Evolutionary conservation across 495 filamentous ascomycete species (phyloP).

Genomic region (Podospora tetraspora): DNA sequence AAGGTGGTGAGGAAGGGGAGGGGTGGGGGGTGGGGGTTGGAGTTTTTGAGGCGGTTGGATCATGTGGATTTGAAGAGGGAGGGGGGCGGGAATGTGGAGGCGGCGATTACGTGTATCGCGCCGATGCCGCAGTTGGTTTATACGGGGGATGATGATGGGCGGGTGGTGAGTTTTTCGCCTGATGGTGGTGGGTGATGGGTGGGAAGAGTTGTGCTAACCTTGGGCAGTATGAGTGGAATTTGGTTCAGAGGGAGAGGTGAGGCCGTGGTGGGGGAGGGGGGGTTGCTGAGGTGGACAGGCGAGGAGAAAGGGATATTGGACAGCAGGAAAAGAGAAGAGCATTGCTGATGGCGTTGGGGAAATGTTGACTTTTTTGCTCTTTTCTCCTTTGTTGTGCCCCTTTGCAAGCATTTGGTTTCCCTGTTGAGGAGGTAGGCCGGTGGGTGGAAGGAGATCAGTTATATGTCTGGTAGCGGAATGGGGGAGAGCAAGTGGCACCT

Average conservation of each 20-base stretch:
- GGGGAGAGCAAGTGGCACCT: not conserved
- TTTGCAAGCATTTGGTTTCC: not conserved
- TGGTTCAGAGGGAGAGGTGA: slow-evolving; percentile 61
- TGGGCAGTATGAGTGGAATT: slow-evolving; percentile 81
- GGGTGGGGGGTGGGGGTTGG: slow-evolving; percentile 45
- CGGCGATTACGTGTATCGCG: slow-evolving; percentile 81
- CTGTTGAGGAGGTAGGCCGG: not conserved
- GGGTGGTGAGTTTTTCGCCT: slow-evolving; percentile 52
- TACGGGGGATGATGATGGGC: slow-evolving; percentile 85
- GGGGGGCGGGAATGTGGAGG: slow-evolving; percentile 67
- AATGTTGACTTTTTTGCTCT: not conserved
- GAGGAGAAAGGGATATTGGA: not conserved
- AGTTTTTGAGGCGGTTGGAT: slow-evolving; percentile 68
- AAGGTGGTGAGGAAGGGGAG: slow-evolving; percentile 38
- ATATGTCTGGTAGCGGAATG: not conserved
- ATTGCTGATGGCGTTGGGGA: not conserved
- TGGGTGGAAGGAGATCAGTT: not conserved
- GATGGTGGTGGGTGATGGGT: not conserved
- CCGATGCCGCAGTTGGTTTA: slow-evolving; percentile 82
- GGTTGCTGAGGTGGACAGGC: not conserved
- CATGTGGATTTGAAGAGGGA: slow-evolving; percentile 71
- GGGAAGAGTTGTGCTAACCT: slow-evolving; percentile 20
- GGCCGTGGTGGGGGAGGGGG: not conserved
- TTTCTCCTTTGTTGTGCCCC: not conserved
- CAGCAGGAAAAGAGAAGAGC: not conserved